Percentiles rank a stretch among this genome's conserved stretches.
Evolutionary conservation across 75 land plant genomes (phyloP).

Genomic region (Sequoia sempervirens): DNA sequence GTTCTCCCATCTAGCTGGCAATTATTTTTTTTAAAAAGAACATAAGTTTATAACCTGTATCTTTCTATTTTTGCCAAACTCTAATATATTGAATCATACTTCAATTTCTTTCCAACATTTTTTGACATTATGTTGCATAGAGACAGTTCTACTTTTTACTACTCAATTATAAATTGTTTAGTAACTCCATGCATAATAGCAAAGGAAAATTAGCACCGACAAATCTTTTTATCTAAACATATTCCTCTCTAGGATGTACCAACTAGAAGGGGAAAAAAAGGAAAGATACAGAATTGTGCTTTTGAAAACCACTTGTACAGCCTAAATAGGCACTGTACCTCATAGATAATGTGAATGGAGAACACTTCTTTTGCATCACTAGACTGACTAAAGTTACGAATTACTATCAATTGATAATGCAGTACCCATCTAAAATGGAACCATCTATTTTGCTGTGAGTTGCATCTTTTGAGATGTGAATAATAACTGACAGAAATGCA

Average conservation of each 20-base stretch:
- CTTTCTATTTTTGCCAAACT: too few relatives aligned
- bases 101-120: neutral
- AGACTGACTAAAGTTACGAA: neutral
- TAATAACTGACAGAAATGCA: neutral
- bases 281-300: neutral
- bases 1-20: neutral
- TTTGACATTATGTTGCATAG: neutral
- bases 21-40: too few relatives aligned
- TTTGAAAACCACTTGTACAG: neutral
- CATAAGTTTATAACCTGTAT: too few relatives aligned
- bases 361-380: neutral
- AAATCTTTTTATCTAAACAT: neutral
- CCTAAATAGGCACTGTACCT: neutral
- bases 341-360: neutral
- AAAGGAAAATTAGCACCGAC: neutral
- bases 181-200: neutral
- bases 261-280: neutral
- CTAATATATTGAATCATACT: too few relatives aligned
- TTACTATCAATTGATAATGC: neutral
- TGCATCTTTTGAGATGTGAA: neutral
- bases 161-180: neutral
- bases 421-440: neutral
- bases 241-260: neutral
- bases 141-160: neutral
- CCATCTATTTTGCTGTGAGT: neutral